A percentile compares a stretch with the other conserved stretches of the same genome.
phyloP scores from a whole-genome alignment of 2,329 filamentous ascomycete species.

The Hymenoscyphus repandus region DNA sequence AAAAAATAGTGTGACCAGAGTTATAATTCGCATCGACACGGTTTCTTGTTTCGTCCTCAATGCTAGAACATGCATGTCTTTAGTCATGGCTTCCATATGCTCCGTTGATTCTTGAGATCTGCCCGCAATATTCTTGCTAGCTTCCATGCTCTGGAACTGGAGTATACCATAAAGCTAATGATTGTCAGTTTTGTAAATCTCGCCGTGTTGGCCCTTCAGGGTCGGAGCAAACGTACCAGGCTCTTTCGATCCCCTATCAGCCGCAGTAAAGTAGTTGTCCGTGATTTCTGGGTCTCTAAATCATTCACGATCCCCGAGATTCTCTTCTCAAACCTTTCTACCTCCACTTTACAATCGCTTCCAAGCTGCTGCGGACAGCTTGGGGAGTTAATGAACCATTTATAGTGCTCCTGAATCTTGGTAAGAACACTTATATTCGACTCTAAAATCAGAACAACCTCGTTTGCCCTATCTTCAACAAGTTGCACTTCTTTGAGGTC shows the following conservation, averaged over 20 bases:
- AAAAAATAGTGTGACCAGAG: constrained; percentile 38
- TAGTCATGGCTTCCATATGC: constrained; percentile 24
- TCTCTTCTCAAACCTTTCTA: constrained; percentile 17
- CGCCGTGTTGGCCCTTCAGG: neutral
- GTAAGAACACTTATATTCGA: constrained; percentile 30
- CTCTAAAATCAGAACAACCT: constrained; percentile 29
- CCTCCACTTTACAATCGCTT: neutral
- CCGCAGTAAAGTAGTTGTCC: constrained; percentile 18
- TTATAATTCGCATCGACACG: constrained; percentile 38
- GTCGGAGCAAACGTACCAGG: constrained; percentile 12
- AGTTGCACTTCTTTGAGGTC: constrained; percentile 31
- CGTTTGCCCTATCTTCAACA: constrained; percentile 34
- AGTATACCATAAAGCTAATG: constrained; percentile 32
- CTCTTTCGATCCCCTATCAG: constrained; percentile 24
- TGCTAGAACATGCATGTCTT: constrained; percentile 32
- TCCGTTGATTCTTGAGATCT: constrained; percentile 20
- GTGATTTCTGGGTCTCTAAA: constrained; percentile 20
- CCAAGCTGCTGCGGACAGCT: constrained; percentile 4
- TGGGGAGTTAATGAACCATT: neutral
- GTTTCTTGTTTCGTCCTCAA: constrained; percentile 35
- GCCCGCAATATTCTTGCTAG: constrained; percentile 28
- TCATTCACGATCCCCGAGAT: constrained; percentile 18
- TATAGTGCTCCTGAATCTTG: constrained; percentile 19
- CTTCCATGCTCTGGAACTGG: constrained; percentile 31
- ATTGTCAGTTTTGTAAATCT: neutral